These are phyloP conservation scores for Leishmania major DNA, from an alignment of 208 protist genomes.

Conservation along the genomic window DNA sequence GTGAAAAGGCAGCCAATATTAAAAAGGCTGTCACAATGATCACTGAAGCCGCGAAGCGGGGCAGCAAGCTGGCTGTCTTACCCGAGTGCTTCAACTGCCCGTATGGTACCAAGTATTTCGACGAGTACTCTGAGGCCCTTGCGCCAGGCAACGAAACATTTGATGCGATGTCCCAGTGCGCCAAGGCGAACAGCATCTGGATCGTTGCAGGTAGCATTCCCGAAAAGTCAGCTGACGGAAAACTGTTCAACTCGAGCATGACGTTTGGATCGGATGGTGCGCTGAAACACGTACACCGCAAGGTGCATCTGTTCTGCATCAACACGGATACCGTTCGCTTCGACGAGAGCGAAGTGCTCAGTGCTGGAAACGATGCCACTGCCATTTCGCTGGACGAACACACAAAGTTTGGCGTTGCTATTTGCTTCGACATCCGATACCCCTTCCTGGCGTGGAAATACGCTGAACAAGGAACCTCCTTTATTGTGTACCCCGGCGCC, in stretches of 20 bases:
- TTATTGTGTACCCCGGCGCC: slow-evolving; percentile 96
- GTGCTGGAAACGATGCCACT: slow-evolving; percentile 77
- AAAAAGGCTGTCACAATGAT: slow-evolving; percentile 78
- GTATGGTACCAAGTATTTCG: slow-evolving; percentile 95
- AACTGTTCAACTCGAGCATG: slow-evolving; percentile 95
- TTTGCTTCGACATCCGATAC: slow-evolving; percentile 99
- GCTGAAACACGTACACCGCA: slow-evolving; percentile 90
- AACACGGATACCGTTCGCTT: slow-evolving; percentile 95
- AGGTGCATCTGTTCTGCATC: slow-evolving; percentile 98
- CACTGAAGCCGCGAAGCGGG: slow-evolving; percentile 65
- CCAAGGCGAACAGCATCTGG: slow-evolving; percentile 79
- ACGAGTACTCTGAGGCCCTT: slow-evolving; percentile 93
- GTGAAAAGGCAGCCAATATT: slow-evolving; percentile 87
- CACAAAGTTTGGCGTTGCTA: slow-evolving; percentile 94
- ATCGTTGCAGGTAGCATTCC: slow-evolving; percentile 95
- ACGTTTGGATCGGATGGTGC: slow-evolving; percentile 91
- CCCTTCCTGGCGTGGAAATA: slow-evolving; percentile 91
- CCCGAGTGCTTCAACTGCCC: slow-evolving; percentile 96
- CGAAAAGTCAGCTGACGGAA: slow-evolving; percentile 78
- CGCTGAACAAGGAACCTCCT: slow-evolving; percentile 69
- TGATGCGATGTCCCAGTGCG: slow-evolving; percentile 69
- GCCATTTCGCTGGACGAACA: slow-evolving; percentile 48
- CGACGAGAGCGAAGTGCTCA: slow-evolving; percentile 95
- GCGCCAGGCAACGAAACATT: slow-evolving; percentile 67
- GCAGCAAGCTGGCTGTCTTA: slow-evolving; percentile 89